phyloP scores from a whole-genome alignment of 371 early-diverging fungal species.

The Syncephalastrum racemosum region DNA sequence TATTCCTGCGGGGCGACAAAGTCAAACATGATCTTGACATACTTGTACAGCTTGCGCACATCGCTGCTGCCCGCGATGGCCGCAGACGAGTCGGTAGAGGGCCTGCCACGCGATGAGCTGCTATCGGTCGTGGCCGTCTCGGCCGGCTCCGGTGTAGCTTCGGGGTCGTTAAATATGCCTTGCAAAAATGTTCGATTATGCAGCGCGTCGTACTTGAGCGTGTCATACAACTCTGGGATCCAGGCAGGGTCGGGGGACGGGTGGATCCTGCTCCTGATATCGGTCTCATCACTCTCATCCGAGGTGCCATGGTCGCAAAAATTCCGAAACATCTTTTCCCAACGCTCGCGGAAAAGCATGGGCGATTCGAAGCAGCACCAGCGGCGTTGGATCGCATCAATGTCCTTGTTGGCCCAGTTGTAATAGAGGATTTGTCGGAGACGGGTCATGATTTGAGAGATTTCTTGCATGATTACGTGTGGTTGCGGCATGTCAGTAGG shows the following conservation, averaged over 20 bases:
- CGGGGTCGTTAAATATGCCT: slow-evolving; percentile 53
- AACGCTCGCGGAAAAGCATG: slow-evolving; percentile 82
- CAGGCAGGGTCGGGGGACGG: slow-evolving; percentile 74
- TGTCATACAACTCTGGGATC: slow-evolving; percentile 92
- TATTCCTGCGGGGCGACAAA: slow-evolving; percentile 93
- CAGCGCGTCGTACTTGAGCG: slow-evolving; percentile 92
- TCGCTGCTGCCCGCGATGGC: slow-evolving; percentile 25
- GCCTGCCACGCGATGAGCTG: slow-evolving; percentile 8
- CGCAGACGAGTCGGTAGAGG: slow-evolving; percentile 8
- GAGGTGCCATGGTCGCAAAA: slow-evolving; percentile 71
- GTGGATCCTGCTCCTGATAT: slow-evolving; percentile 18
- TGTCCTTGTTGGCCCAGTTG: slow-evolving; percentile 65
- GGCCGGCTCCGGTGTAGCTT: slow-evolving; percentile 12
- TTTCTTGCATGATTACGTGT: slow-evolving; percentile 63
- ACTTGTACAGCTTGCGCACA: slow-evolving; percentile 71
- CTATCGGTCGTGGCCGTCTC: slow-evolving; percentile 13
- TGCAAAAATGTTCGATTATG: slow-evolving; percentile 90
- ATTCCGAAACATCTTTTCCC: slow-evolving; percentile 93
- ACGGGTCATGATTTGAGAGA: slow-evolving; percentile 66
- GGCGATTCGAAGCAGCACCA: slow-evolving; percentile 87
- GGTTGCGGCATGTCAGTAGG: slow-evolving; percentile 62
- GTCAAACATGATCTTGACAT: slow-evolving; percentile 87
- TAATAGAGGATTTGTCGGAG: slow-evolving; percentile 77
- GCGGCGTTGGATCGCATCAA: slow-evolving; percentile 59
- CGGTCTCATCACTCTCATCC: slow-evolving; percentile 39